Evolutionary conservation across 1,284 basidiomycete genomes (phyloP).

Genomic region (Pseudozyma tsukubaensis): DNA sequence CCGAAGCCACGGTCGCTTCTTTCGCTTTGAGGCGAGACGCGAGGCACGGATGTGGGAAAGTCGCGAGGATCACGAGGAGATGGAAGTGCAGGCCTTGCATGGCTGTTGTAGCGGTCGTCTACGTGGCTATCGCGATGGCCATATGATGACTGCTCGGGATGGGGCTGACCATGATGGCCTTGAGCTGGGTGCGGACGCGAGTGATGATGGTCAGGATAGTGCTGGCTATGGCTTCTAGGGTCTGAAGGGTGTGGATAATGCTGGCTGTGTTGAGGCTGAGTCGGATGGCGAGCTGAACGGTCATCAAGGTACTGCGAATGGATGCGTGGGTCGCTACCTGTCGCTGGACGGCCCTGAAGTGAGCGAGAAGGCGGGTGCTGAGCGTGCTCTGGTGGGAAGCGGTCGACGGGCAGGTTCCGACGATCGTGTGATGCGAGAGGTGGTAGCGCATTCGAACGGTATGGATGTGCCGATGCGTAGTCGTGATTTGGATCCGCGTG

Average conservation of each 20-base stretch:
- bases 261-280: constrained; percentile 3
- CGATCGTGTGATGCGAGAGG: constrained; percentile 1
- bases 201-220: constrained; percentile 2
- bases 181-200: constrained; percentile 1
- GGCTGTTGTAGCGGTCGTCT: constrained; percentile 1
- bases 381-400: neutral
- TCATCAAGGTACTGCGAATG: constrained; percentile 10
- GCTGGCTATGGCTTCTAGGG: neutral
- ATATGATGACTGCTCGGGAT: constrained; percentile 8
- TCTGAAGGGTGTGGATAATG: neutral
- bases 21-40: constrained; percentile 13
- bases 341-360: neutral
- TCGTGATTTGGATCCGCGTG: constrained; percentile 12
- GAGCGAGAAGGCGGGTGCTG: neutral
- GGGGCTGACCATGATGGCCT: neutral
- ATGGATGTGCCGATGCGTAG: constrained; percentile 6
- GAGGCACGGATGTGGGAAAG: neutral
- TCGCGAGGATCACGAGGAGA: constrained; percentile 9
- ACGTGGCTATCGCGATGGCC: constrained; percentile 3
- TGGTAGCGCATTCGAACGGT: neutral
- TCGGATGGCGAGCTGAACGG: constrained; percentile 6
- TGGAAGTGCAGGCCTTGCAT: constrained; percentile 9
- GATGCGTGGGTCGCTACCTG: neutral
- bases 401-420: neutral
- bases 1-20: neutral